These are phyloP conservation scores for Penicillium sp. DNA, from an alignment of 2,329 filamentous ascomycete genomes.

Conservation along the genomic window DNA sequence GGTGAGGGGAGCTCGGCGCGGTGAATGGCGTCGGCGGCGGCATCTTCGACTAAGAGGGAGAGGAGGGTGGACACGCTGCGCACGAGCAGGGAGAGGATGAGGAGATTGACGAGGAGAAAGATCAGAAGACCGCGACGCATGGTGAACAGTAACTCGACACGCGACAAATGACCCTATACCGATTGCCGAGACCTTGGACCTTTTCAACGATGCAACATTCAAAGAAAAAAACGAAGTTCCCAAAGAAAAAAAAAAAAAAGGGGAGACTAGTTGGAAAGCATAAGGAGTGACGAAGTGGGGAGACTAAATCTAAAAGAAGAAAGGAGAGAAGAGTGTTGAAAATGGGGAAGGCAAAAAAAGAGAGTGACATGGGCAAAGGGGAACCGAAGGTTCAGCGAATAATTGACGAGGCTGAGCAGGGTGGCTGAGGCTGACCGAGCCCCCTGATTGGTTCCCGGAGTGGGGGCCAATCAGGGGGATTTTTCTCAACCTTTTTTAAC, in stretches of 20 bases:
- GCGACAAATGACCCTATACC: not conserved
- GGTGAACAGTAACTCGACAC: conserved; percentile 26
- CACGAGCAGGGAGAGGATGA: conserved; percentile 65
- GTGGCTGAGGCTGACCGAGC: conserved; percentile 3
- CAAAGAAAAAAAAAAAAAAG: conserved; percentile 15
- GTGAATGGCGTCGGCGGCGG: conserved; percentile 66
- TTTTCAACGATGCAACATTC: not conserved
- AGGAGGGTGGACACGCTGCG: conserved; percentile 71
- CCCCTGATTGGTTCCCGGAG: not conserved
- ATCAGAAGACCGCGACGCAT: conserved; percentile 64
- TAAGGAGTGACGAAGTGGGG: conserved; percentile 26
- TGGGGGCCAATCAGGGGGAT: conserved; percentile 3
- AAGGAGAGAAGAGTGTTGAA: conserved; percentile 14
- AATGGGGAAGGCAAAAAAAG: conserved; percentile 30
- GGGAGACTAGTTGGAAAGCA: conserved; percentile 16
- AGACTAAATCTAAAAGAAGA: conserved; percentile 21
- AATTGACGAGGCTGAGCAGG: conserved; percentile 6
- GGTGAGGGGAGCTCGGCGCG: conserved; percentile 66
- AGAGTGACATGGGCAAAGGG: conserved; percentile 14
- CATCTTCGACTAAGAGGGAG: conserved; percentile 68
- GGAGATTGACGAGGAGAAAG: conserved; percentile 65
- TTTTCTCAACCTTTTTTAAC: not conserved
- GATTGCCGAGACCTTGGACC: too few species aligned
- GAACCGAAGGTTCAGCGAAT: not conserved
- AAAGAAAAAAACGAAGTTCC: conserved; percentile 1